Evolutionary conservation across 805 yeast genomes (phyloP), one percentile per base, ranked within the genome.

Genomic region (Kodamaea kaohsiungensis): DNA sequence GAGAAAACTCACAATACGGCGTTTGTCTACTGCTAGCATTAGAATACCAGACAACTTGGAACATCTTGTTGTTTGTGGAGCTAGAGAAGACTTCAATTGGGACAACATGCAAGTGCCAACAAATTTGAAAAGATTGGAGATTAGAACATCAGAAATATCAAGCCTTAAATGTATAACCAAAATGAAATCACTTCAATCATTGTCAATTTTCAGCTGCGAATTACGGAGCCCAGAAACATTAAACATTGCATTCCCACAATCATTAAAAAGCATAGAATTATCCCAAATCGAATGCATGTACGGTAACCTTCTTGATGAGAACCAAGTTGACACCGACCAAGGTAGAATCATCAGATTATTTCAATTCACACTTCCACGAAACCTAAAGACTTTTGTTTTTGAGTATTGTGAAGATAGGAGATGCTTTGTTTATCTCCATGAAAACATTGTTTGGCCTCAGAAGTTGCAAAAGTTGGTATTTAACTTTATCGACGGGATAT

Each of bases 351-450:
- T 40, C 7, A 40, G 45, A 17, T 10, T 40, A 13, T 40, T 40
- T 17, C 25, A 10, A 25, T 40, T 40, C 18, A 19, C 17, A 3
- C 45, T 40, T 7, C 45, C 45, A 17, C 17, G 12, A 7, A 10
- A 17, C 25, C 13, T 40, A 5, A 40, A n/a, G 19, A 7, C 25
- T 4, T 40, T 40, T 40, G 19, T 19, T 6, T 40, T 40, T 40
- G 45, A 40, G 45, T 40, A 40, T 13, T 40, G 19, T 17, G 45
- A 40, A 40, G 45, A 40, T 13, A 40, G 45, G 45, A 40, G 25
- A 22, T 40, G 45, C 19, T 40, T 15, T 40, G 45, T 40, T 17
- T 40, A 40, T 17, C 19, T 40, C 25, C 25, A 40, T 8, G 17
- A 17, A 40, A 40, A 16, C 19, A 17, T 40, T 16, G n/a, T 16